Evolutionary conservation across 2,329 filamentous ascomycete genomes (phyloP).

Genomic region (Verticillium tricorpus): DNA sequence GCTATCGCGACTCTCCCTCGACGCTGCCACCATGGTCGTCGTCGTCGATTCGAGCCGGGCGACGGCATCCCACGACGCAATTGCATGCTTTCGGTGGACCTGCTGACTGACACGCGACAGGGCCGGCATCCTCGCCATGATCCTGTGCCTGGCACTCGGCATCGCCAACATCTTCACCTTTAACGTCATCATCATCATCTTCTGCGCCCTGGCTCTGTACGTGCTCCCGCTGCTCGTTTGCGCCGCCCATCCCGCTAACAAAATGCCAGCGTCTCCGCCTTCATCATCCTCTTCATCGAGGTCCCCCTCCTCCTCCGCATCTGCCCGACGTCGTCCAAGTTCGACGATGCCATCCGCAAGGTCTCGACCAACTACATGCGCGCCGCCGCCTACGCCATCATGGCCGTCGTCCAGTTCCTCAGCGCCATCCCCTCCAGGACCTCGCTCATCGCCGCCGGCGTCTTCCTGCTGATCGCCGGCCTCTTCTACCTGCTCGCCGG

Average conservation of each 20-base stretch:
- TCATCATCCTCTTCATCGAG: conserved; percentile 80
- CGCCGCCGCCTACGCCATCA: conserved; percentile 75
- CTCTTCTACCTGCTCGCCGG: conserved; percentile 78
- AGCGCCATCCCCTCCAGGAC: conserved; percentile 62
- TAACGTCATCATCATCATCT: conserved; percentile 41
- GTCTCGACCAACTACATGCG: conserved; percentile 98
- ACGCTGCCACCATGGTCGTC: background rate
- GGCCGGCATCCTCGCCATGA: conserved; percentile 67
- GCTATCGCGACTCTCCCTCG: background rate
- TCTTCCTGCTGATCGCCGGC: conserved; percentile 73
- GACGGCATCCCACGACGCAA: background rate
- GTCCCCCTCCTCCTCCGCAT: conserved; percentile 94
- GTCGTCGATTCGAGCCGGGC: background rate
- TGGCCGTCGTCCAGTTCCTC: conserved; percentile 81
- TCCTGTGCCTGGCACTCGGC: conserved; percentile 65
- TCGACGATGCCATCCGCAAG: conserved; percentile 84
- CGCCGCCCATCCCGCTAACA: background rate
- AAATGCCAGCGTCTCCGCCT: conserved; percentile 58
- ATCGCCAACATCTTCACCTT: conserved; percentile 64
- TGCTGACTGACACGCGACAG: conserved; percentile 29
- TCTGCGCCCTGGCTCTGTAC: conserved; percentile 51
- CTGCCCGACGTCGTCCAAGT: conserved; percentile 87
- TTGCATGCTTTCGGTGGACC: background rate
- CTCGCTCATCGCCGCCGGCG: conserved; percentile 79
- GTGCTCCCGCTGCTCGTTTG: conserved; percentile 17